Conservation (phyloP, 73 alveolate species). For the Paramecium biaurelia region DNA sequence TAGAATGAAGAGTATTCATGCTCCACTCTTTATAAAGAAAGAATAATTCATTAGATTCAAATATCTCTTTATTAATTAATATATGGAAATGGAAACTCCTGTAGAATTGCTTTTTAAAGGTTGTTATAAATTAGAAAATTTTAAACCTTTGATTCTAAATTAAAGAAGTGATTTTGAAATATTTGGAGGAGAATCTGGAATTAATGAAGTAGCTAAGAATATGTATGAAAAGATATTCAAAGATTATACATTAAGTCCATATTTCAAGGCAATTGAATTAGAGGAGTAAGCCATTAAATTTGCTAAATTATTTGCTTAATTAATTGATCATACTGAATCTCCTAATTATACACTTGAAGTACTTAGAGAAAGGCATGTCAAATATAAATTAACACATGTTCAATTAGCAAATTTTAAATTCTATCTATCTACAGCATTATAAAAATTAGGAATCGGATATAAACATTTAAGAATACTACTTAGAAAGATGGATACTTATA, state of each 20-base stretch:
- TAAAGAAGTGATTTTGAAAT: background rate
- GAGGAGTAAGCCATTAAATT: background rate
- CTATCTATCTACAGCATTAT: background rate
- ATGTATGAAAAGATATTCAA: slow-evolving; percentile 23
- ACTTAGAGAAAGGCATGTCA: slow-evolving; percentile 39
- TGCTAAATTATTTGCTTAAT: slow-evolving; percentile 4
- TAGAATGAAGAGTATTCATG: slow-evolving; percentile 33
- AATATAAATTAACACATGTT: slow-evolving; percentile 14
- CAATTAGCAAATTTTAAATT: slow-evolving; percentile 36
- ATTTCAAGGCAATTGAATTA: background rate
- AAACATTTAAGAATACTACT: background rate
- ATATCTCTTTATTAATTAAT: background rate
- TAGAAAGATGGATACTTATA: slow-evolving; percentile 28
- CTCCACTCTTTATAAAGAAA: slow-evolving; percentile 2
- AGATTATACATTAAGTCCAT: slow-evolving; percentile 31
- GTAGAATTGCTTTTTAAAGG: slow-evolving; percentile 29
- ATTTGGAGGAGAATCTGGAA: slow-evolving; percentile 23
- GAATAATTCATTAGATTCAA: slow-evolving; percentile 2
- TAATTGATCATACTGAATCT: slow-evolving; percentile 29
- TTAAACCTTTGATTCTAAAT: slow-evolving; percentile 23
- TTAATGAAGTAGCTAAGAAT: background rate
- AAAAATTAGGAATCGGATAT: background rate
- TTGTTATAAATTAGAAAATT: slow-evolving; percentile 2
- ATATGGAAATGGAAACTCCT: slow-evolving; percentile 48
- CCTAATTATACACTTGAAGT: slow-evolving; percentile 34